Evolutionary conservation across 768 basidiomycete species (phyloP), one percentile per base, ranked within the genome.

Genomic region (Daedaleopsis sinensis): DNA sequence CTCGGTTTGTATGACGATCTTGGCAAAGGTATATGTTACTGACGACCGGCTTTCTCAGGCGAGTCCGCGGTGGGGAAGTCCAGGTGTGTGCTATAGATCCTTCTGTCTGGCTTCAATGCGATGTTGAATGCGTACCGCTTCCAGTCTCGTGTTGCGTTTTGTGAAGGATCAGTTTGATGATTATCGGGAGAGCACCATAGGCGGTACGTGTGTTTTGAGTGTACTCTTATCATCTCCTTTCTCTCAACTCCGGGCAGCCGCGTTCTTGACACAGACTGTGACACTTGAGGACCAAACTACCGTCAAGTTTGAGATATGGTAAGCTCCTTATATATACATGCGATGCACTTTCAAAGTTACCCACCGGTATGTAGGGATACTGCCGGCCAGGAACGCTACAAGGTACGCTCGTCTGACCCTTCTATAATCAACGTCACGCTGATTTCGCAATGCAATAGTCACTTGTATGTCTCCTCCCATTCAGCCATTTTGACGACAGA

Each of bases 231-330:
- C 62, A 67, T 67, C 55, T 68, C 53, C 38, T 49, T 55, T 67
- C 68, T 67, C 70, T 68, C 59, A 67, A 64, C 55, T 47, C 42
- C 32, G 57, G 60, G 58, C 69, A 94, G 96, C 96, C 62, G 96
- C 96, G 38, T 99, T 99, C 83, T 76, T 99, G 66, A 98, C 97
- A n/a, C 96, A 98, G 76, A 97, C 96, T 3, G 93, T 98, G 36
- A 89, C 87, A 13, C 83, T 97, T 43, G 90, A 95, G 52, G 91
- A 95, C 72, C 87, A 89, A 64, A 91, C 91, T 23, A 88, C 88
- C 23, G 93, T 99, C 71, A 98, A 98, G 82, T 98, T 99, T 72
- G 96, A 98, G 80, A 96, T 96, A 72, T 96, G 95, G 96, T 95
- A 71, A 27, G 84, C 73, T n/a, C n/a, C n/a, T 16, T 12, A 8